phyloP scores from a whole-genome alignment of 176 grass and related monocot genomes.

The Rhynchospora tenuis region DNA sequence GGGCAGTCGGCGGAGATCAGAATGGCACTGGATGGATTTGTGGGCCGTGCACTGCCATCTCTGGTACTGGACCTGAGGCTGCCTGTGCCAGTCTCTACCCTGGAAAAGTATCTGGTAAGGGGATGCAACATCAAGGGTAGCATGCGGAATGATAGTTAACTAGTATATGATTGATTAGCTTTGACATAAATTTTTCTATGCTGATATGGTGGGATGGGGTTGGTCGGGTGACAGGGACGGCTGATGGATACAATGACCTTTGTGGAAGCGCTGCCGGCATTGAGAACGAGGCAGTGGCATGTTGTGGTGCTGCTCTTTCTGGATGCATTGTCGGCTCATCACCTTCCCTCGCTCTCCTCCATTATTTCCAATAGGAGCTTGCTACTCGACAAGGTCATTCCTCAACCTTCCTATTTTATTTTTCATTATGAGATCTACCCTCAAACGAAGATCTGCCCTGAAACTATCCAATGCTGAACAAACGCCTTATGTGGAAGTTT shows the following conservation, averaged over 20 bases:
- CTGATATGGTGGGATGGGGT: background rate
- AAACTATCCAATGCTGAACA: background rate
- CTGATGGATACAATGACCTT: conserved; percentile 88
- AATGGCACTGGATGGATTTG: conserved; percentile 62
- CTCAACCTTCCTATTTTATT: background rate
- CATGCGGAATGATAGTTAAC: background rate
- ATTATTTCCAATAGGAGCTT: conserved; percentile 36
- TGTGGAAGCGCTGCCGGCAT: conserved; percentile 56
- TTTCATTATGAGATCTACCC: background rate
- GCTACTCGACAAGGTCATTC: conserved; percentile 35
- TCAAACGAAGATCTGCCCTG: background rate
- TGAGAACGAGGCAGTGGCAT: conserved; percentile 63
- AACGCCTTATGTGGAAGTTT: background rate
- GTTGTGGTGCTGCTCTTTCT: conserved; percentile 63
- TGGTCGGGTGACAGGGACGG: conserved; percentile 30
- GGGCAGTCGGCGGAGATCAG: conserved; percentile 77
- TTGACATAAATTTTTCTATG: background rate
- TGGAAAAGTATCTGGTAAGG: conserved; percentile 83
- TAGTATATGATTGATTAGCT: background rate
- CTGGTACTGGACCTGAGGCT: conserved; percentile 53
- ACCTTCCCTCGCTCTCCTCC: conserved; percentile 47
- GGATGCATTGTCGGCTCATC: conserved; percentile 50
- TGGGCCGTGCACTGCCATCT: conserved; percentile 51
- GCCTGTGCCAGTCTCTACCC: conserved; percentile 54
- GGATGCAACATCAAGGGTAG: background rate